Evolutionary conservation across 2,329 filamentous ascomycete species (phyloP).

Genomic region (Blastomyces parvus): DNA sequence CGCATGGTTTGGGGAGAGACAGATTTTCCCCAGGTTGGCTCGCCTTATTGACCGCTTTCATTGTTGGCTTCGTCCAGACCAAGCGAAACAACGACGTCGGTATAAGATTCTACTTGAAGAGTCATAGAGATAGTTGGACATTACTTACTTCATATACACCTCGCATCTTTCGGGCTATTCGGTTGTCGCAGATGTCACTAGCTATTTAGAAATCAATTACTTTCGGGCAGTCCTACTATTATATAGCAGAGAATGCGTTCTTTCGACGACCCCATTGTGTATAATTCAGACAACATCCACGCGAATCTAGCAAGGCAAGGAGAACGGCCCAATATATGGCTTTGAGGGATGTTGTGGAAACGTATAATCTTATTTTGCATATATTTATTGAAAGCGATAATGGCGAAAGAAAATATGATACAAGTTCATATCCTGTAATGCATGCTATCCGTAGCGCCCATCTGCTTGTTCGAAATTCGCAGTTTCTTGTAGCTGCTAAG

Average conservation of each 20-base stretch:
- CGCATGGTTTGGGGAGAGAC: constrained; percentile 63
- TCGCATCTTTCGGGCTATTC: neutral
- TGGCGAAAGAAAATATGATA: neutral
- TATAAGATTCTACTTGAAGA: constrained; percentile 74
- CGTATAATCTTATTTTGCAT: neutral
- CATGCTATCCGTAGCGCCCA: neutral
- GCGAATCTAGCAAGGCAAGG: neutral
- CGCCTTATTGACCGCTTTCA: constrained; percentile 55
- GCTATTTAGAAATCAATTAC: neutral
- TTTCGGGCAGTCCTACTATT: neutral
- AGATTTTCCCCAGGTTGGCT: constrained; percentile 60
- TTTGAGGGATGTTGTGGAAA: neutral
- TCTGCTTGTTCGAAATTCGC: neutral
- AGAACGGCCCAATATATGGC: neutral
- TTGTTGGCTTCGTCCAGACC: constrained; percentile 45
- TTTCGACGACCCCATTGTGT: neutral
- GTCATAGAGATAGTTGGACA: constrained; percentile 39
- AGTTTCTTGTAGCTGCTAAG: neutral
- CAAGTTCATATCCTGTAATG: neutral
- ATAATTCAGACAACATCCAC: neutral
- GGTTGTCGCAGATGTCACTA: neutral
- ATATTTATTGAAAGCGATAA: neutral
- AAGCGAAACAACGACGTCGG: constrained; percentile 68
- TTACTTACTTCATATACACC: constrained; percentile 1
- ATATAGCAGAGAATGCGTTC: neutral